phyloP scores from a whole-genome alignment of 495 filamentous ascomycete species.

The Stereocaulon alpinum region DNA sequence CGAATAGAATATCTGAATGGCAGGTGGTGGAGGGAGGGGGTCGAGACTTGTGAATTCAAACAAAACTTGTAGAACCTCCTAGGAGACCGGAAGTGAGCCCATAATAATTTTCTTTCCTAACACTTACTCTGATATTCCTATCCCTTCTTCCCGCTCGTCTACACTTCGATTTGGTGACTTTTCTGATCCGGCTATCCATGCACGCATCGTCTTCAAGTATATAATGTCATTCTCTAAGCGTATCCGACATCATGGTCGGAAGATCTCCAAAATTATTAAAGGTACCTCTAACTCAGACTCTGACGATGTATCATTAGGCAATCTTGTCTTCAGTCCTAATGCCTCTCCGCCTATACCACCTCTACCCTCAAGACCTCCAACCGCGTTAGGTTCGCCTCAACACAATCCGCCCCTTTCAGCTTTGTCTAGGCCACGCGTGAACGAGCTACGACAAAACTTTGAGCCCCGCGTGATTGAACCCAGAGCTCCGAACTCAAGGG shows the following conservation, averaged over 20 bases:
- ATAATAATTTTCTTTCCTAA: not conserved
- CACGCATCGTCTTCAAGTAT: not conserved
- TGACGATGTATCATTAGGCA: not conserved
- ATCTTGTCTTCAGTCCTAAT: not conserved
- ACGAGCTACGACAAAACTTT: not conserved
- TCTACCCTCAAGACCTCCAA: too few species aligned
- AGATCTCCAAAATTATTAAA: not conserved
- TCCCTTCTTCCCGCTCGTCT: not conserved
- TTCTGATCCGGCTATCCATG: not conserved
- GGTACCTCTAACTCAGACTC: not conserved
- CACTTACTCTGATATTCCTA: not conserved
- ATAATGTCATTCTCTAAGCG: not conserved
- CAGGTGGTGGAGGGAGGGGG: constrained; percentile 8
- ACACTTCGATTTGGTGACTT: not conserved
- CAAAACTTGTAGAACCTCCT: not conserved
- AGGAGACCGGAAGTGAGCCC: constrained; percentile 5
- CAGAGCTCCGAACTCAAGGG: not conserved
- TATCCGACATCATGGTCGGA: not conserved
- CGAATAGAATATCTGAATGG: not conserved
- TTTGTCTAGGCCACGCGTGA: not conserved
- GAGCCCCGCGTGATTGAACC: not conserved
- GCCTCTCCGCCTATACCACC: too few species aligned
- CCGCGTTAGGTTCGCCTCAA: not conserved
- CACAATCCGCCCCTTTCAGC: not conserved
- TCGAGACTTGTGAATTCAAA: not conserved